A percentile compares a stretch with the other conserved stretches of the same genome.
phyloP scores from a whole-genome alignment of 148 eudicot genomes.

The Diospyros kaki region DNA sequence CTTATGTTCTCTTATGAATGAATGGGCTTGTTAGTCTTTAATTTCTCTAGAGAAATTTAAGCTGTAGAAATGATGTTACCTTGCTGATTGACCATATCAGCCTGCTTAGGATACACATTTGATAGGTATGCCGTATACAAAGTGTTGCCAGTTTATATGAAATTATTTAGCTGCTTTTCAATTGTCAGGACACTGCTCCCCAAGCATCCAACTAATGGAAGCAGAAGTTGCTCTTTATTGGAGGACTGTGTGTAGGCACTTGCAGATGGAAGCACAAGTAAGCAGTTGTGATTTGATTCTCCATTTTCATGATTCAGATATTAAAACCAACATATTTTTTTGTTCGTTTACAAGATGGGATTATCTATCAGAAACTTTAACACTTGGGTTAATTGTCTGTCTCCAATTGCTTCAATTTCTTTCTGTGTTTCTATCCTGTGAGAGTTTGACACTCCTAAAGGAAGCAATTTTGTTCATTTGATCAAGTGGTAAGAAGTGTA shows the following conservation, averaged over 20 bases:
- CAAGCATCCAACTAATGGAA: slow-evolving; percentile 50
- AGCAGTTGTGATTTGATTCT: slow-evolving; percentile 14
- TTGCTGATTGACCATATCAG: background rate
- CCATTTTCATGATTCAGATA: no score
- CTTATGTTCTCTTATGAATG: background rate
- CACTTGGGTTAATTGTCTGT: background rate
- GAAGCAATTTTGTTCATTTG: background rate
- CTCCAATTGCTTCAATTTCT: background rate
- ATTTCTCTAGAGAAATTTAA: background rate
- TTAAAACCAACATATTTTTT: background rate
- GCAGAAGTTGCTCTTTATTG: slow-evolving; percentile 91
- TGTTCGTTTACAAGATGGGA: background rate
- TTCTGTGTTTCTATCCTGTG: background rate
- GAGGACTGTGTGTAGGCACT: slow-evolving; percentile 71
- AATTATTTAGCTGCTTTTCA: background rate
- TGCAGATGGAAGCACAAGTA: slow-evolving; percentile 79
- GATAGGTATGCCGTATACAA: background rate
- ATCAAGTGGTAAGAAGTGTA: background rate
- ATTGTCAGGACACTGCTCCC: slow-evolving; percentile 25
- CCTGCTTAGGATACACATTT: background rate
- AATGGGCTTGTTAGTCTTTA: background rate
- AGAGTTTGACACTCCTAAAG: background rate
- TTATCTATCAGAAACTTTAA: background rate
- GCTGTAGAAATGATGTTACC: background rate
- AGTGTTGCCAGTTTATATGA: slow-evolving; percentile 6